Base-by-base conservation (phyloP, 2,329 filamentous ascomycete species). In the Sporothrix globosa region DNA sequence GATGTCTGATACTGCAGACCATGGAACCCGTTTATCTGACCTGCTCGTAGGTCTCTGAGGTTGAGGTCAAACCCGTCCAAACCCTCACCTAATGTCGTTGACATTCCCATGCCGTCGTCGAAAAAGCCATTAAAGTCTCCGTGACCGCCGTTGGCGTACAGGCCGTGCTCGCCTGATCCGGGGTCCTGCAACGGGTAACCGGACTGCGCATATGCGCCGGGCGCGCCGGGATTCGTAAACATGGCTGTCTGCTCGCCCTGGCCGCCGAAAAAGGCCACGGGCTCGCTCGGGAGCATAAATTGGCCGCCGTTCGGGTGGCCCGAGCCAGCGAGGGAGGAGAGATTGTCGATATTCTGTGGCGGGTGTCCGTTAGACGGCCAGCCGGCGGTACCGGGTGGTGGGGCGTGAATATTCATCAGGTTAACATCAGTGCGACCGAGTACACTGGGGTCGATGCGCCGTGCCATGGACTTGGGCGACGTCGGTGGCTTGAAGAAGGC, bases 371-470 rank as follows among this genome's bases (percentile, higher is more conserved):
- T 52, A 30, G 68, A 24, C 7, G 46, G 10, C 70, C 73, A 73
- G 2, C 53, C 63, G 19, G 11, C 14, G 11, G 63, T 10, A 10
- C 58, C 41, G 1, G 63, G 44, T 9, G 71, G 61, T 3, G 70
- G 48, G 0, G 67, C 17, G 14, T 71, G 70, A 24, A 73, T 63
- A 65, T 69, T 72, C 48, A 74, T 56, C 3, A 72, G 69, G 50
- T 50, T 71, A 27, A 54, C 72, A 70, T 88, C 84, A 79, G 88
- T 86, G 71, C 85, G 82, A 63, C 83, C 81, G 19, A 89, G 77
- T 11, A 80, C 81, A 2, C 79, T 76, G 0, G 82, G 77, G 72
- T 87, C 86, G 74, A 86, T 87, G 68, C 82, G 81, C 52, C 75
- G 74, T 4, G 76, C 75, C 74, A 81, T 83, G 19, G 79, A 75